Evolutionary conservation across 345 rosid species (phyloP), one percentile per base, ranked within the genome.

Genomic region (Citrus medica): DNA sequence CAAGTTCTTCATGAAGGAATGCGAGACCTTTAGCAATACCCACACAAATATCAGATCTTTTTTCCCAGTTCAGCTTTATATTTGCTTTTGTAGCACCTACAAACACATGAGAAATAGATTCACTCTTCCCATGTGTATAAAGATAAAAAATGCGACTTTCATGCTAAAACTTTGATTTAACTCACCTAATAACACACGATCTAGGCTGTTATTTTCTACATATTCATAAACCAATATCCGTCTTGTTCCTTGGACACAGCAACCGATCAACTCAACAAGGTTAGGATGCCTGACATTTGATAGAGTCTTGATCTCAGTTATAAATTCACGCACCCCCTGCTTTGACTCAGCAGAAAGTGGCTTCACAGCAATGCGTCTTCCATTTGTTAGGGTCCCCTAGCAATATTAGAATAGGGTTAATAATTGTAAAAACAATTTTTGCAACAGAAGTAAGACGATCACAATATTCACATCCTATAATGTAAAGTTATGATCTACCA

Each of bases 231-330:
- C 98, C 76, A 95, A 86, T 70, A 93, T 91, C 76, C 95, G 85
- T 53, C 90, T 84, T 28, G 77, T 61, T 72, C 90, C 91, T 84
- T 91, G 84, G 60, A 86, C 79, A 73, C 98, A 95, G 86, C 97
- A 95, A 22, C 98, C 98, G 38, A 92, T 69, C 80, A 95, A 85
- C 83, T 89, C 92, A 81, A 95, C 98, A 65, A 95, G 98, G 87
- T 95, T 90, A 48, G 88, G 95, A 84, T 95, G 98, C 82, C 77
- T 91, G 77, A 90, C 86, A 87, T 85, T 85, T 4, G 97, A 86
- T 66, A 95, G 90, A 42, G 90, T 80, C 69, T 82, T 87, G 76
- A 93, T 92, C 87, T 95, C 98, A 2, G 90, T 86, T 77, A 92
- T 80, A 84, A 95, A 95, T 86, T 95, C 98, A 6, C 78, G 79